These are phyloP conservation scores for Zygoascus sp. DNA, from an alignment of 1,139 yeast genomes.

Conservation along the genomic window DNA sequence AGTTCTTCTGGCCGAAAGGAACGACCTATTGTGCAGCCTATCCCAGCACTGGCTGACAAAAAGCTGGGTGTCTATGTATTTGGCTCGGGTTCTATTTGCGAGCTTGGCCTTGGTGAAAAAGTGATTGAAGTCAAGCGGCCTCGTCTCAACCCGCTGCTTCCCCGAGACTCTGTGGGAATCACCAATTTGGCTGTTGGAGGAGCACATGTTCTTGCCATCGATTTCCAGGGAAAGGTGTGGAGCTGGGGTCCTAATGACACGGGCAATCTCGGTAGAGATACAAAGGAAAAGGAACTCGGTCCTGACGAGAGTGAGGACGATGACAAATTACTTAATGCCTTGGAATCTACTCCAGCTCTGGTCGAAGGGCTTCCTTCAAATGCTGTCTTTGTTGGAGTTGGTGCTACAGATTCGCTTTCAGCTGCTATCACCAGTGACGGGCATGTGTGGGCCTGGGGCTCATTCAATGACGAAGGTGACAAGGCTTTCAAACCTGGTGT, in stretches of 20 bases:
- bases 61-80: slow-evolving; percentile 79
- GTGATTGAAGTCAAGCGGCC: slow-evolving; percentile 96
- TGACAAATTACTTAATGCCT: slow-evolving; percentile 80
- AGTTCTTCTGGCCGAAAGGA: slow-evolving; percentile 2
- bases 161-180: slow-evolving; percentile 56
- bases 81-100: slow-evolving; percentile 98
- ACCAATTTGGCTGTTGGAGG: slow-evolving; percentile 94
- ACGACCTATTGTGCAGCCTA: slow-evolving; percentile 10
- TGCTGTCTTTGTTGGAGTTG: slow-evolving; percentile 63
- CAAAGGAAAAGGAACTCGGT: slow-evolving; percentile 38
- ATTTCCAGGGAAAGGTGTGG: slow-evolving; percentile 70
- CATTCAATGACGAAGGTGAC: slow-evolving; percentile 87
- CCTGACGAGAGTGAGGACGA: slow-evolving; percentile 54
- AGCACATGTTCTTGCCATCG: slow-evolving; percentile 86
- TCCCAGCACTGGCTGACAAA: slow-evolving; percentile 39
- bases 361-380: slow-evolving; percentile 65
- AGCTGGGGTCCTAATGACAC: slow-evolving; percentile 98
- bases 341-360: slow-evolving; percentile 80
- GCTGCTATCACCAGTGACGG: slow-evolving; percentile 78
- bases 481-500: slow-evolving; percentile 73
- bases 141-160: slow-evolving; percentile 73
- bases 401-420: slow-evolving; percentile 91
- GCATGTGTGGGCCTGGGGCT: slow-evolving; percentile 96
- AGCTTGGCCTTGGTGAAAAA: slow-evolving; percentile 88
- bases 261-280: slow-evolving; percentile 87